Evolutionary conservation across 345 rosid genomes (phyloP), one percentile per base, ranked within the genome.

Genomic region (Durio zibethinus): DNA sequence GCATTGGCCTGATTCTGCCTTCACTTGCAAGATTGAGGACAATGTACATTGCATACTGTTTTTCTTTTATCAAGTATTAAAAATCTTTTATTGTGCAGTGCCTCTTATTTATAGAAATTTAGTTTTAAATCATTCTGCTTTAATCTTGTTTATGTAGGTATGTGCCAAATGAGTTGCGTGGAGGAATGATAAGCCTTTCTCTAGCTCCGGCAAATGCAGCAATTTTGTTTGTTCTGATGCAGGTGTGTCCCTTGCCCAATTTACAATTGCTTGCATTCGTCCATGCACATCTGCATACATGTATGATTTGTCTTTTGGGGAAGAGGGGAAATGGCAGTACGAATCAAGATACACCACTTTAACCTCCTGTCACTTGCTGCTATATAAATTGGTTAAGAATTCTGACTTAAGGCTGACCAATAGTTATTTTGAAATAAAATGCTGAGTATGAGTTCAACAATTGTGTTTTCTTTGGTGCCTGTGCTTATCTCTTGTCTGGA

Each of bases 111-210:
- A 20, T 54, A 72, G 21, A 45, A 59, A 59, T 31, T 61, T n/a
- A 74, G 23, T 77, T 52, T 77, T 42, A 42, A 45, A 36, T 64
- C 40, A 29, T 42, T 73, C 15, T 74, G 56, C 47, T 82, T 68
- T 78, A 27, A 72, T 65, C 56, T 42, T 76, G 54, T 73, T 73
- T 31, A 33, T 56, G 14, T 75, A 96, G 99, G 92, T 90, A 91
- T 86, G 97, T 96, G 14, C 98, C 97, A 43, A 90, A 87, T 84
- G 94, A 93, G 77, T 79, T 91, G 86, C 97, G 98, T 80, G 99
- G 97, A 79, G 98, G 99, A 82, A 93, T 92, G 99, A 89, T 96
- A 54, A 86, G 91, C 83, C 84, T 93, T 71, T 93, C 99, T 82
- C 86, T 91, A 47, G 92, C 92, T 45, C 95, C 97, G 76, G 93